Conservation (phyloP, 768 basidiomycete species). For the Epithele typhae region DNA sequence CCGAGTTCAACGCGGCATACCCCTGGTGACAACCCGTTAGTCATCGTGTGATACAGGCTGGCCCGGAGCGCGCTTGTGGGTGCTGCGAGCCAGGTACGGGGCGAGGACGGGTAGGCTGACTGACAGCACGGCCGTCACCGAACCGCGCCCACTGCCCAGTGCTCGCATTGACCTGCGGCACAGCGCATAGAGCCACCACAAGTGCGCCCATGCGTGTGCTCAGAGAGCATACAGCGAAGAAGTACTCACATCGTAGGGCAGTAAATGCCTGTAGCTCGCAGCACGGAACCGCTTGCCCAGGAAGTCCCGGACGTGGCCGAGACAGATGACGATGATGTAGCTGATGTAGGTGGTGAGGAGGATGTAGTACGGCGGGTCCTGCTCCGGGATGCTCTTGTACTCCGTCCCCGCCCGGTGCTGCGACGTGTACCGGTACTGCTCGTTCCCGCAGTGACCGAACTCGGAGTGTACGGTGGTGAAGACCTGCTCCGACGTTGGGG, state of each 20-base stretch:
- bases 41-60: too few relatives aligned
- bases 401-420: slow-evolving; percentile 49
- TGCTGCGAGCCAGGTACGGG: too few relatives aligned
- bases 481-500: slow-evolving; percentile 78
- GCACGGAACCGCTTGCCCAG: slow-evolving; percentile 81
- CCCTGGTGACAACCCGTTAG: slow-evolving; percentile 48
- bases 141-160: background rate
- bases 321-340: slow-evolving; percentile 85
- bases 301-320: slow-evolving; percentile 95
- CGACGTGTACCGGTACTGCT: slow-evolving; percentile 65
- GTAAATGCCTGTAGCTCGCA: slow-evolving; percentile 71
- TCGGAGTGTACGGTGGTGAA: slow-evolving; percentile 82
- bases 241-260: slow-evolving; percentile 74
- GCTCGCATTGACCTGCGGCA: too few relatives aligned
- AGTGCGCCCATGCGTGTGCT: too few relatives aligned
- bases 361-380: slow-evolving; percentile 91
- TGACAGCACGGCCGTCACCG: background rate
- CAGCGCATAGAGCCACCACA: background rate
- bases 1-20: slow-evolving; percentile 93
- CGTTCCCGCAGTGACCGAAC: slow-evolving; percentile 87
- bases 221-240: background rate
- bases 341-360: slow-evolving; percentile 89
- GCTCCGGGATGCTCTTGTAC: slow-evolving; percentile 54
- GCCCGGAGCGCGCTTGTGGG: too few relatives aligned
- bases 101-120: too few relatives aligned